These are phyloP conservation scores for Yueomyces sp. DNA, from an alignment of 805 yeast species.

Conservation along the genomic window DNA sequence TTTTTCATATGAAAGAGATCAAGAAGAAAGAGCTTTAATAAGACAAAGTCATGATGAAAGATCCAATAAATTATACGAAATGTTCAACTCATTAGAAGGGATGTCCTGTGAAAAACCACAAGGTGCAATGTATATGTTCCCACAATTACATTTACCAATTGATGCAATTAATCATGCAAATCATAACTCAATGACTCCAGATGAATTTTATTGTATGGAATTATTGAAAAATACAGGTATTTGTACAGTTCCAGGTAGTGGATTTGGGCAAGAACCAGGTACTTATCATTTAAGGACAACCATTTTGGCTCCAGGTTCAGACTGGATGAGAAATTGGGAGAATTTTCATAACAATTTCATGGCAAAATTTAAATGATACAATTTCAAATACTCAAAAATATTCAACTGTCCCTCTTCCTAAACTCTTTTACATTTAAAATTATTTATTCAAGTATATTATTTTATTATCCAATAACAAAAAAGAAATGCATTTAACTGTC, in stretches of 20 bases:
- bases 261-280: constrained; percentile 86
- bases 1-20: constrained; percentile 55
- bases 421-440: too few species aligned
- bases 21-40: constrained; percentile 46
- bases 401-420: too few species aligned
- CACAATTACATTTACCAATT: constrained; percentile 52
- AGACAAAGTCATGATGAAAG: constrained; percentile 50
- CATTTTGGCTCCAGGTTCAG: constrained; percentile 87
- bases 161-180: constrained; percentile 52
- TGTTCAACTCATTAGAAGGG: constrained; percentile 69
- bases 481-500: too few species aligned
- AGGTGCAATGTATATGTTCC: constrained; percentile 98
- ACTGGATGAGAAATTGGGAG: constrained; percentile 73
- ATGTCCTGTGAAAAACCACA: constrained; percentile 78
- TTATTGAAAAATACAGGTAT: constrained; percentile 82
- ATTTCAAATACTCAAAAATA: too few species aligned
- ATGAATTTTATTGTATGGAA: constrained; percentile 79
- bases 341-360: constrained; percentile 67
- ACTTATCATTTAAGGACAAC: constrained; percentile 94
- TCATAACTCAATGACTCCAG: constrained; percentile 46
- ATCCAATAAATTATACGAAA: constrained; percentile 48
- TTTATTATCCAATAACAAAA: too few species aligned
- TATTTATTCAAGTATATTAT: too few species aligned
- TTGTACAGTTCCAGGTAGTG: constrained; percentile 95
- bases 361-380: constrained; percentile 30